A percentile compares a stretch with the other conserved stretches of the same genome.
Evolutionary conservation across 352 stramenopile species (phyloP).

Genomic region (Phytophthora pisi): DNA sequence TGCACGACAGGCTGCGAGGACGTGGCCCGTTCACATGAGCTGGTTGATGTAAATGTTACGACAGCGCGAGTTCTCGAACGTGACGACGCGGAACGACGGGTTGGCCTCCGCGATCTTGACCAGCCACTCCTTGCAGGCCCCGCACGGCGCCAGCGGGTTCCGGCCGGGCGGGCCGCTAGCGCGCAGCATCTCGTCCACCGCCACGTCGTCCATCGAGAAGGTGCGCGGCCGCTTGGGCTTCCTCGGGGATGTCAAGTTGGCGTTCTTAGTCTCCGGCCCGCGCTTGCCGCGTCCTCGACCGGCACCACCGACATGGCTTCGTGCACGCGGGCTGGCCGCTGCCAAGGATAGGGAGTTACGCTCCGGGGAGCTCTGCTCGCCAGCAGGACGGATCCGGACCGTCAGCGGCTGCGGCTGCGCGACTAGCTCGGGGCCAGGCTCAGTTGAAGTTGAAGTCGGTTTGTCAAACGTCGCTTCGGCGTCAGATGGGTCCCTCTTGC

Average conservation of each 20-base stretch:
- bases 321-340: slow-evolving; percentile 1
- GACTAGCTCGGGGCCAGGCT: slow-evolving; percentile 12
- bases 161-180: slow-evolving; percentile 67
- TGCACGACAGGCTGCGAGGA: background rate
- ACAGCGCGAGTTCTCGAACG: slow-evolving; percentile 95
- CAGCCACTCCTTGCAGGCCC: slow-evolving; percentile 99
- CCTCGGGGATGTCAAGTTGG: slow-evolving; percentile 39
- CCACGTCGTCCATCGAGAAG: slow-evolving; percentile 78
- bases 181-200: slow-evolving; percentile 51
- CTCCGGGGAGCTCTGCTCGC: slow-evolving; percentile 15
- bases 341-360: slow-evolving; percentile 3
- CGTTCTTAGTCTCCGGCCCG: slow-evolving; percentile 31
- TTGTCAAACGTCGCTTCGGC: slow-evolving; percentile 23
- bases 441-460: slow-evolving; percentile 36
- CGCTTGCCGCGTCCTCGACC: slow-evolving; percentile 32
- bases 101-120: slow-evolving; percentile 99
- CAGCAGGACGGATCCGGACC: slow-evolving; percentile 18
- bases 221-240: slow-evolving; percentile 87
- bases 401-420: slow-evolving; percentile 11
- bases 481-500: slow-evolving; percentile 26
- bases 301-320: background rate
- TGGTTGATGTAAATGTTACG: slow-evolving; percentile 92
- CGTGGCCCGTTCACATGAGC: slow-evolving; percentile 59
- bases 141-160: slow-evolving; percentile 97
- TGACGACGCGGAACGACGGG: slow-evolving; percentile 96